Evolutionary conservation across 345 rosid genomes (phyloP), one percentile per base, ranked within the genome.

Genomic region (Psidium guajava): DNA sequence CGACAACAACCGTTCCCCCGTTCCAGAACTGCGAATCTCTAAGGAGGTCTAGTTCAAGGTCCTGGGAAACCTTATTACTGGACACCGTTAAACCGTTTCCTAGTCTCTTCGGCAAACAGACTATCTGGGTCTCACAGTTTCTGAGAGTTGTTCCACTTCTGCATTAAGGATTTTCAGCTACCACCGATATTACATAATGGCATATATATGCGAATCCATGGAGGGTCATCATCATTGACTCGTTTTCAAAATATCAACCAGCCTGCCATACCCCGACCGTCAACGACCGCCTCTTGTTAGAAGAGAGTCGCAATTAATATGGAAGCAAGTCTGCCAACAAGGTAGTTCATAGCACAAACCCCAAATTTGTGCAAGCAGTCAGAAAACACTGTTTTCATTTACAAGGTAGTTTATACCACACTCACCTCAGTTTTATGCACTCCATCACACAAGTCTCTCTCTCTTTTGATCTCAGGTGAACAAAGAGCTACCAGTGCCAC

Each of bases 21-120:
- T 28, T 36, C 8, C 2, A 64, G 36, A 28, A 64, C 44, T 64
- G 75, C 11, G 8, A 12, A 64, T 0, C 75, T 64, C 75, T 14
- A 64, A 32, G 11, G 12, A 64, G 18, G 44, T 64, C 44, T 32
- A 0, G 75, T 8, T 69, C 24, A 32, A 32, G 5, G 74, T 18
- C 44, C 77, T 0, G 6, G 4, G 24, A 4, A 64, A 69, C 47
- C 16, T 69, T 32, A 69, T 69, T 32, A 8, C 47, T 0, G 12
- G 77, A 32, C 44, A 2, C 0, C 0, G 24, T 18, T 2, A 69
- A 69, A 69, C 14, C 0, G 6, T 18, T 16, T 69, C 24, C 12
- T 16, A 32, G 77, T 61, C 74, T 3, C 74, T 61, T 28, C 21
- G 5, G 21, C 42, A 6, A 15, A 61, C 21, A 6, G 3, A 28